Evolutionary conservation across 2,329 filamentous ascomycete genomes (phyloP), one percentile per base, ranked within the genome.

Genomic region (Penicillium thymicola): DNA sequence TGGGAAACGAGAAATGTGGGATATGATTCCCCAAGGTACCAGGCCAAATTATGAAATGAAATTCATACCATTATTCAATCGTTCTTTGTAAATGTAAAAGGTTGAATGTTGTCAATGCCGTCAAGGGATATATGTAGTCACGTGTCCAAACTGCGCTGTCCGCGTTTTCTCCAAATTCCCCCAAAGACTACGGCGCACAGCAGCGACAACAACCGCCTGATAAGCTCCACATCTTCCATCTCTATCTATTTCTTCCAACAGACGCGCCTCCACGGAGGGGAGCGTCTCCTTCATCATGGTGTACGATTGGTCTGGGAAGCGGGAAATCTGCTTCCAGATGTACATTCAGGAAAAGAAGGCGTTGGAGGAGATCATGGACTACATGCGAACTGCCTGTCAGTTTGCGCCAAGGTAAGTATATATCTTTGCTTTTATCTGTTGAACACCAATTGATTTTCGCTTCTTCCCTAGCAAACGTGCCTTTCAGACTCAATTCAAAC

Each of bases 331-430:
- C 75, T 86, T 83, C 71, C 82, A 84, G 63, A 82, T 94, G 67
- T 94, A 92, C 67, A 89, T 93, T 64, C 83, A 86, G 57, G 88
- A 94, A 75, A 85, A 85, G 65, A 87, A 83, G 75, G 83, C 85
- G 40, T 76, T 92, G 55, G 85, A 89, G 66, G 86, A 92, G 63
- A 88, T 94, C 41, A 88, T 90, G 79, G 81, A 86, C 27, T 85
- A 86, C 67, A 87, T 91, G 81, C 84, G 80, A 61, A 78, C 78
- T 55, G 78, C 81, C 57, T 79, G 88, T 76, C 81, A 84, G 59
- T 91, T 92, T 72, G 79, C 84, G 30, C 89, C 89, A 23, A 89
- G 86, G 87, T 89, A 78, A 72, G 79, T 45, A 16, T 45, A 16
- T 42, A 16, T 48, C 44, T 47, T 32, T 37, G 37, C 45, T 51